phyloP scores from a whole-genome alignment of 768 basidiomycete genomes.

The Guyanaporus albipodus region DNA sequence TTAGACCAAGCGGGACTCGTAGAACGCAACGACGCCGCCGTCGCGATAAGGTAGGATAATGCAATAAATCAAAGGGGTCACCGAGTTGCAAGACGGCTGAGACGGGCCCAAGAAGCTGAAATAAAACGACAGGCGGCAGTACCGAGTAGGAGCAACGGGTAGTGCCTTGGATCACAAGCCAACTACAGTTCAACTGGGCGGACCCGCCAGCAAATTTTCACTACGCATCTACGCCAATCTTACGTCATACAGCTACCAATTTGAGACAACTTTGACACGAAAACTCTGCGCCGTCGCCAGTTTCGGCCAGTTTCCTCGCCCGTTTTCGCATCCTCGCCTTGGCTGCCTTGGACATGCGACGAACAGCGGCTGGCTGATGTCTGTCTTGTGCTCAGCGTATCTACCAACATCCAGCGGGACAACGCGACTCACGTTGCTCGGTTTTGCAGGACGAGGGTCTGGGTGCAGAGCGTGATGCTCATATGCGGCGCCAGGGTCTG shows the following conservation, averaged over 20 bases:
- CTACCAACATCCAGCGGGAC: not conserved
- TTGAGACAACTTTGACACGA: constrained; percentile 4
- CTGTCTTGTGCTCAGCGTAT: constrained; percentile 34
- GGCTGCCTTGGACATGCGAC: constrained; percentile 56
- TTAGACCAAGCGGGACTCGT: constrained; percentile 20
- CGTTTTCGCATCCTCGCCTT: constrained; percentile 50
- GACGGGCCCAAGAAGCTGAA: constrained; percentile 10
- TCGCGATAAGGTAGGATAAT: constrained; percentile 20
- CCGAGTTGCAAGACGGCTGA: constrained; percentile 9
- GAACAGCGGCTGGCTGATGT: constrained; percentile 50
- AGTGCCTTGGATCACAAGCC: no score
- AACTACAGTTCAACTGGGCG: not conserved
- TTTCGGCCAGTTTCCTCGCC: constrained; percentile 30
- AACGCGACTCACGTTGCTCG: constrained; percentile 33
- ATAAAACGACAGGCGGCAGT: constrained; percentile 8
- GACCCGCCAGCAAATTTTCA: constrained; percentile 12
- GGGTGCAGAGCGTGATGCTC: constrained; percentile 59
- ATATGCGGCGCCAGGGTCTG: constrained; percentile 62
- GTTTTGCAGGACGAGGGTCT: constrained; percentile 38
- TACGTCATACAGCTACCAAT: constrained; percentile 22
- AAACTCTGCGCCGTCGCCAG: constrained; percentile 9
- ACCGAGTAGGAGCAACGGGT: not conserved
- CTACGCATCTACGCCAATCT: constrained; percentile 14
- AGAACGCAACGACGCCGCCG: constrained; percentile 15
- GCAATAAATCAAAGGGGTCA: constrained; percentile 17